Evolutionary conservation across 345 rosid genomes (phyloP), one percentile per base, ranked within the genome.

Genomic region (Streptanthus diversifolius): DNA sequence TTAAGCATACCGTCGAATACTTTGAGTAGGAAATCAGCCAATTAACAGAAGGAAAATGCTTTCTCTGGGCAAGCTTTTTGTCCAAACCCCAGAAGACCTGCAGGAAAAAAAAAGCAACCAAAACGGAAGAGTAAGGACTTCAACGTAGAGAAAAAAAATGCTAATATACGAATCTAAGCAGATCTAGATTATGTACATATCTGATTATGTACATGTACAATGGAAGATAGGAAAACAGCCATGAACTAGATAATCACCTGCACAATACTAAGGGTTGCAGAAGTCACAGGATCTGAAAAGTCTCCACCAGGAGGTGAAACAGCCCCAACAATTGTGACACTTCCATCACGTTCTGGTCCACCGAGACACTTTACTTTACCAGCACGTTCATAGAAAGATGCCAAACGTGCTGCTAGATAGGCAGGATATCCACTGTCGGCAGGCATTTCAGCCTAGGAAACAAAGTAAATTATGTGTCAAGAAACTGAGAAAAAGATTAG

Each of bases 351-450:
- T 68, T 90, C 99, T 66, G 99, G 99, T 33, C 90, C 90, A 56
- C 99, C 99, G 36, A 95, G 93, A 81, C 99, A 95, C 80, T 90
- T 92, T 51, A 95, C 99, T 82, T 95, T 95, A 67, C 99, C 99
- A 68, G 98, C 99, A 77, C 99, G 98, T 41, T 95, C 99, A 76
- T 95, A 95, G 75, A 92, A 95, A 53, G 99, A 95, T 21, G 99
- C 99, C 53, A 95, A 79, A 81, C 99, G 95, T 55, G 99, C 97
- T 5, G 99, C 99, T 75, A 95, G 84, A 78, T 95, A 95, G 73
- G 99, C 99, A 71, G 99, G 99, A 83, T 95, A 95, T 66, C 99
- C 99, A 83, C 99, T 95, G 78, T 95, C 99, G 18, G 99, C 99
- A 80, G 99, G 99, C 99, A 95, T 95, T 85, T 95, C 99, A 48